Evolutionary conservation across 495 filamentous ascomycete genomes (phyloP).

Genomic region (Daldinia loculata): DNA sequence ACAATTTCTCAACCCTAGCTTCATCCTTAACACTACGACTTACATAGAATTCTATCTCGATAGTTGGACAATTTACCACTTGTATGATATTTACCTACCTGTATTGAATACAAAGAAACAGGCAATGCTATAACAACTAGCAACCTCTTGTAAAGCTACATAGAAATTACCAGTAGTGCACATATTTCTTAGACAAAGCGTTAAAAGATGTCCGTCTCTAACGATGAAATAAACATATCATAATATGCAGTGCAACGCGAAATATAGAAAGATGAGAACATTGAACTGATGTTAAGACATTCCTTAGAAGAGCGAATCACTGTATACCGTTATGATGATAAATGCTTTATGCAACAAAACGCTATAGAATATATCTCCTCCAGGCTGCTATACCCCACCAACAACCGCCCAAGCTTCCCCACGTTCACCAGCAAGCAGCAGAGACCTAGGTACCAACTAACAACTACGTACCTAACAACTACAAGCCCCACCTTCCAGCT

Average conservation of each 20-base stretch:
- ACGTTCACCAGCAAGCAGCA: conserved; percentile 7
- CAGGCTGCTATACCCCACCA: neutral
- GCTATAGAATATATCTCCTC: neutral
- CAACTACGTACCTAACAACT: neutral
- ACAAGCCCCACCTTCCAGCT: conserved; percentile 14
- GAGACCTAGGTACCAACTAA: neutral
- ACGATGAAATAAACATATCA: neutral
- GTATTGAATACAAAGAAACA: too few relatives aligned
- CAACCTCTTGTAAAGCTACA: too few relatives aligned
- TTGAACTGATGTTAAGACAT: neutral
- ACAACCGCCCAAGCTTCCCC: conserved; percentile 12
- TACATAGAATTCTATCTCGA: too few relatives aligned
- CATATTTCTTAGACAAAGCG: too few relatives aligned
- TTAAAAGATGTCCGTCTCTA: too few relatives aligned
- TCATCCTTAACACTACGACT: too few relatives aligned
- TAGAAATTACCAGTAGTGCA: too few relatives aligned
- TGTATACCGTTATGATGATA: neutral
- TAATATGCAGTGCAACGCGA: neutral
- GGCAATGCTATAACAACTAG: too few relatives aligned
- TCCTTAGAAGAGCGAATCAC: neutral
- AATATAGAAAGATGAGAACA: neutral
- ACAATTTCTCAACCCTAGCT: too few relatives aligned
- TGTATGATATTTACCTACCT: too few relatives aligned
- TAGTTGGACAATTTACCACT: too few relatives aligned
- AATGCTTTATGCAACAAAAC: neutral